phyloP scores from a whole-genome alignment of 2,329 filamentous ascomycete genomes.

The Fusarium sp. region DNA sequence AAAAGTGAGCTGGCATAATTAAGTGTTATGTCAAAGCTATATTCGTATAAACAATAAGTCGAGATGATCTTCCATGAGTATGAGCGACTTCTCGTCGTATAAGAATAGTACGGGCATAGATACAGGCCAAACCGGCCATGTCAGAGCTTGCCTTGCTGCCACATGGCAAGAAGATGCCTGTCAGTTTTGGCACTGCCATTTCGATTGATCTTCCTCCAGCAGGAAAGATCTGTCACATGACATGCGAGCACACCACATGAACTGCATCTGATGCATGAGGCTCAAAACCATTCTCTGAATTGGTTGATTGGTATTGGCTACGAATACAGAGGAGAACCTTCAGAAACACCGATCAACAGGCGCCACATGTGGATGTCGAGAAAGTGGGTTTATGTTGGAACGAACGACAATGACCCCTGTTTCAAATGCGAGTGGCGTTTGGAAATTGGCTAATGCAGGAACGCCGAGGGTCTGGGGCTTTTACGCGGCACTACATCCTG shows the following conservation, averaged over 20 bases:
- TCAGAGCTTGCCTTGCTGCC: conserved; percentile 23
- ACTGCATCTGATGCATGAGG: conserved; percentile 29
- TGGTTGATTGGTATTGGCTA: conserved; percentile 21
- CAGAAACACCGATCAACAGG: conserved; percentile 10
- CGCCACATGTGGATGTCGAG: conserved; percentile 34
- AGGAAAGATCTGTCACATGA: conserved; percentile 41
- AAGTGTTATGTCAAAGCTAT: conserved; percentile 17
- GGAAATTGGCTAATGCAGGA: conserved; percentile 52
- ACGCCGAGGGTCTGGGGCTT: conserved; percentile 46
- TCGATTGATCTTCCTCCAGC: conserved; percentile 9
- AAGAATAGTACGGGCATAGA: no score
- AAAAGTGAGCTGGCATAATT: conserved; percentile 27
- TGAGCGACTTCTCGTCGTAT: not conserved
- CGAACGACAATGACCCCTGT: conserved; percentile 46
- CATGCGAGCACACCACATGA: not conserved
- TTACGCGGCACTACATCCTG: conserved; percentile 41
- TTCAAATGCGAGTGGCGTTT: conserved; percentile 47
- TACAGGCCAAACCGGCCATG: not conserved
- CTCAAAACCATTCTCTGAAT: conserved; percentile 11
- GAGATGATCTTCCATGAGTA: not conserved
- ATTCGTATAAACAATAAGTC: conserved; percentile 11
- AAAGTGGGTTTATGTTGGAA: conserved; percentile 33
- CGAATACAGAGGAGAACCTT: conserved; percentile 8
- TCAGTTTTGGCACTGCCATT: conserved; percentile 20
- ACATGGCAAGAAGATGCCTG: conserved; percentile 36